Evolutionary conservation across 177 flowering plant species (phyloP), one percentile per base, ranked within the genome.

Genomic region (Tripterygium wilfordii): DNA sequence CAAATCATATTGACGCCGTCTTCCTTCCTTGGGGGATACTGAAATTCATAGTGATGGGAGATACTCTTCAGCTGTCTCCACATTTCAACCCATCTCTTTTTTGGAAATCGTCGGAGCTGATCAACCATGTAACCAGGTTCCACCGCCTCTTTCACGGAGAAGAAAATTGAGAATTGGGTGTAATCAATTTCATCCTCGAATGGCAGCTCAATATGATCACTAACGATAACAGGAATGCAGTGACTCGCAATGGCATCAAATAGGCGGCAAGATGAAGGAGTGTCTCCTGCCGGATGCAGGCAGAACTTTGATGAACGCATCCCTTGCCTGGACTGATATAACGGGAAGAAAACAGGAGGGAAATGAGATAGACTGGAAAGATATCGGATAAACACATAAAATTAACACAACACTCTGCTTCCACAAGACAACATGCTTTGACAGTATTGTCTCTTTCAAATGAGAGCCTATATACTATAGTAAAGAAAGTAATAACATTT

Each of bases 201-300:
- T 12, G 99, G 99, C 23, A 89, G 95, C 75, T 92, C 99, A 25
- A 92, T 84, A 48, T 70, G 70, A 74, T 92, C 89, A 51, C 99
- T 92, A 55, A 92, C 86, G 32, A 92, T 88, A 36, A 92, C 98
- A 16, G 98, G 98, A 40, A 92, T 78, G 55, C 98, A 92, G 49
- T 85, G 98, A 64, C 96, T 91, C 28, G 80, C 92, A 31, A 91
- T 85, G 25, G 96, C 98, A 71, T 92, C 96, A 65, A 92, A 92
- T 24, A 92, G 80, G 12, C 97, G 90, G 57, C 94, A 83, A 18
- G 98, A 92, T 23, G 98, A 92, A 25, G 98, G 98, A 29, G 98
- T 92, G 64, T 92, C 97, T 51, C 97, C 98, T 10, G 97, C 98
- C 20, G 97, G 96, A 53, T 84, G 70, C 45, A 92, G 72, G 62